Base-by-base conservation (phyloP, 108 stramenopile species). In the Pseudonitzschia delicatissima region DNA sequence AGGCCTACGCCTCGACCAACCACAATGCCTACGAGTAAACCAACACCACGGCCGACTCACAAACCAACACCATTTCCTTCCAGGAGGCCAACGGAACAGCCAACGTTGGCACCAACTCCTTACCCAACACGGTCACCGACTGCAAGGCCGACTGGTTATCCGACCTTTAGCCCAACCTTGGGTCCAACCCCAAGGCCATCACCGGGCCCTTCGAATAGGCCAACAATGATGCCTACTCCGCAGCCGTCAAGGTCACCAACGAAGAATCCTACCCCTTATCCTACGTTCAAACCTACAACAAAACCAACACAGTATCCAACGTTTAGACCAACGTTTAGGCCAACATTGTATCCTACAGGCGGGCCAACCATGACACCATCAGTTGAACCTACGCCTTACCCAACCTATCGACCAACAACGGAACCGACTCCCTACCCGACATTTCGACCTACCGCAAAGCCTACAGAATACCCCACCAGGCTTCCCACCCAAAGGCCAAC, bases 361-460 rank as follows among this genome's bases (percentile, higher is more conserved):
- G 1, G 27, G 17, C 66, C 66, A 35, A 66, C 66, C 57, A 13
- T 8, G 55, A 35, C 23, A 29, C 55, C 62, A 48, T n/a, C 62
- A 9, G 15, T 27, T 13, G 23, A 21, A 13, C 66, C 66, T 20
- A 66, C 55, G 33, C 66, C 35, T 8, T 27, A 25, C 23, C 66
- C 66, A 57, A 67, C 66, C 20, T 23, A n/a, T 6, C 20, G 9
- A 11, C 66, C 66, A 26, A 57, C 66, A 13, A 11, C 32, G 7
- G 15, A 40, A 21, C 66, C 66, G 20, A 67, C 66, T 27, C 51
- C 66, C n/a, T 31, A 57, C 39, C 66, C 66, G 26, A 67, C 66
- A 12, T 39, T 18, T 17, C 9, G 37, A 40, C 66, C 66, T 7
- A 67, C 66, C 34, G 2, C 17, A 0, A 44, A 53, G 33, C 66